Evolutionary conservation across 352 stramenopile species (phyloP).

Genomic region (Phytophthora sojae): DNA sequence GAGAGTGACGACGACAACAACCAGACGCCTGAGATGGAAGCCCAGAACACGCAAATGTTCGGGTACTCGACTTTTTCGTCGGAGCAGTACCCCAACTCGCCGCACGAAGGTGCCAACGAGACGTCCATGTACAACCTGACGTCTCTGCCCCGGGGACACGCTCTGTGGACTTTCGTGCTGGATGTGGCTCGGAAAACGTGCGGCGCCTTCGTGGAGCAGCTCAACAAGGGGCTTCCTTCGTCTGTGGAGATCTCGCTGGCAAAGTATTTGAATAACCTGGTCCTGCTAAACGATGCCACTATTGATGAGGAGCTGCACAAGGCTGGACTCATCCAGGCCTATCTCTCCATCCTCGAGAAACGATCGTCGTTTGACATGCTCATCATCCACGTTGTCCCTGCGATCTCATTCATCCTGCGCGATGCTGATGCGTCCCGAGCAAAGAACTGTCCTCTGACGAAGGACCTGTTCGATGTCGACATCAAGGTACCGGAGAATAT

Average conservation of each 20-base stretch:
- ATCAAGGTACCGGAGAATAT: conserved; percentile 61
- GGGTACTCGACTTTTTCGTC: conserved; percentile 61
- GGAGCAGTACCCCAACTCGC: conserved; percentile 68
- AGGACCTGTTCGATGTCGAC: conserved; percentile 72
- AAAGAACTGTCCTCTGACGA: conserved; percentile 76
- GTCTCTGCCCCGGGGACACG: conserved; percentile 58
- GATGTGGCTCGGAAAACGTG: conserved; percentile 53
- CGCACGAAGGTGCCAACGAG: conserved; percentile 63
- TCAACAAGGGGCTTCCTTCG: conserved; percentile 75
- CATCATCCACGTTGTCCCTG: conserved; percentile 85
- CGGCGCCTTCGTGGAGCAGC: conserved; percentile 55
- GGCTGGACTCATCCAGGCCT: conserved; percentile 66
- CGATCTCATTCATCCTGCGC: conserved; percentile 81
- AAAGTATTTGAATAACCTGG: conserved; percentile 85
- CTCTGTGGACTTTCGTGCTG: conserved; percentile 69
- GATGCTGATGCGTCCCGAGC: conserved; percentile 68
- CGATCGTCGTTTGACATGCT: conserved; percentile 87
- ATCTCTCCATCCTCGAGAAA: conserved; percentile 68
- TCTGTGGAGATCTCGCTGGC: conserved; percentile 84
- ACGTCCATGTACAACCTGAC: conserved; percentile 87
- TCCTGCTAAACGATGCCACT: conserved; percentile 67
- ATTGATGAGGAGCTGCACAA: conserved; percentile 76
- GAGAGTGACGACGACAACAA: conserved; percentile 49
- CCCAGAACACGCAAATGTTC: conserved; percentile 49
- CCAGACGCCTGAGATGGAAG: conserved; percentile 38